Evolutionary conservation across 1,284 basidiomycete species (phyloP).

Genomic region (Heterobasidion annosum): DNA sequence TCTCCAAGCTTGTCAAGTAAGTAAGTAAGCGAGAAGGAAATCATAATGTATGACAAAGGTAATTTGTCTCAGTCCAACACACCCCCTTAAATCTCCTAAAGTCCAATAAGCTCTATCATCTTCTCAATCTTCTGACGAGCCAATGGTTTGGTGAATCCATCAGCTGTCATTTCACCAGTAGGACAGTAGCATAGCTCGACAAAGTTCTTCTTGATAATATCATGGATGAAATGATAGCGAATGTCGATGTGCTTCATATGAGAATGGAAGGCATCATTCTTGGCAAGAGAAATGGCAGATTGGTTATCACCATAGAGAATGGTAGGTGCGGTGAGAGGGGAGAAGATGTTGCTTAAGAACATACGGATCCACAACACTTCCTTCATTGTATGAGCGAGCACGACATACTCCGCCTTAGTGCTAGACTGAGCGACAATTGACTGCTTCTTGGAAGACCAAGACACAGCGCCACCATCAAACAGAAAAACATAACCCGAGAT

Average conservation of each 20-base stretch:
- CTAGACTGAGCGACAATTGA: slow-evolving; percentile 13
- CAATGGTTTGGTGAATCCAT: not conserved
- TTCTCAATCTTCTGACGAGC: not conserved
- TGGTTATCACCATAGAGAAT: not conserved
- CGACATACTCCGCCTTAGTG: not conserved
- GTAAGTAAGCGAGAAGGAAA: no score
- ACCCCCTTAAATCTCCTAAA: not conserved
- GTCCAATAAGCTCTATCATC: not conserved
- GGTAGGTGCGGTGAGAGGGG: not conserved
- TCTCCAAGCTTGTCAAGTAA: no score
- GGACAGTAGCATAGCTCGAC: not conserved
- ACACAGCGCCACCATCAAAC: slow-evolving; percentile 8
- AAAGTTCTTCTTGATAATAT: not conserved
- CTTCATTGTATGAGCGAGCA: slow-evolving; percentile 10
- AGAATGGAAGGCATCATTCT: not conserved
- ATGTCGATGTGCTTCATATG: slow-evolving; percentile 4
- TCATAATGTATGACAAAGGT: not conserved
- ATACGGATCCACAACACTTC: slow-evolving; percentile 15
- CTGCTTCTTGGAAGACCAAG: slow-evolving; percentile 17
- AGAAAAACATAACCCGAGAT: slow-evolving; percentile 13
- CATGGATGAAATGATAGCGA: slow-evolving; percentile 3
- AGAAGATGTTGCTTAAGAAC: slow-evolving; percentile 10
- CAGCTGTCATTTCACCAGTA: not conserved
- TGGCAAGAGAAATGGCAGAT: not conserved
- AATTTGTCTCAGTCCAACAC: not conserved